Evolutionary conservation across 2,329 filamentous ascomycete species (phyloP).

Genomic region (Biscogniauxia sp.): DNA sequence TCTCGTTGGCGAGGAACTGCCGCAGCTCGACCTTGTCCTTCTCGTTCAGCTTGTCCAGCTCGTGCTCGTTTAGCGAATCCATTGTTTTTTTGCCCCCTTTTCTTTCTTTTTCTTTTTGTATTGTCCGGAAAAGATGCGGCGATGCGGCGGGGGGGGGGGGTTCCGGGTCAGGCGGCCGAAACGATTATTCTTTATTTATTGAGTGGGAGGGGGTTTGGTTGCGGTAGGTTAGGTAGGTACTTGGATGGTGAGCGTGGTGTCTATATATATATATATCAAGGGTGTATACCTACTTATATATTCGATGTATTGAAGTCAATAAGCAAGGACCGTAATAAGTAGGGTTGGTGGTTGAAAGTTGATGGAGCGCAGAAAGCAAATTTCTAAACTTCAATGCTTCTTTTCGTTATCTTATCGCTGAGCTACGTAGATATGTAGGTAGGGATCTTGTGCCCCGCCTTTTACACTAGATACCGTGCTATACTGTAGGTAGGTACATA

Average conservation of each 20-base stretch:
- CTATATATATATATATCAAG: too few species aligned
- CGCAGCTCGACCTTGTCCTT: constrained; percentile 85
- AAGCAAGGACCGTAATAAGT: too few species aligned
- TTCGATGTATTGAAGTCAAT: too few species aligned
- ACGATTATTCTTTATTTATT: too few species aligned
- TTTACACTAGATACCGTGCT: background rate
- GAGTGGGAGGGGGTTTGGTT: too few species aligned
- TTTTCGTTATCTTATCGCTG: constrained; percentile 21
- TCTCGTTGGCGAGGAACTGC: constrained; percentile 80
- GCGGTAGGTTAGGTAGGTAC: background rate
- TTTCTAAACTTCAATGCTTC: constrained; percentile 7
- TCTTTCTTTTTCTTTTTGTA: background rate
- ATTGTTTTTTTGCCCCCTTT: constrained; percentile 21
- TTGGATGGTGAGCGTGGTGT: too few species aligned
- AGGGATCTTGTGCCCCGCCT: background rate
- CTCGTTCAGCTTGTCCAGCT: constrained; percentile 73
- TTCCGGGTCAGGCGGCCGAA: too few species aligned
- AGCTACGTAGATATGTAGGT: background rate
- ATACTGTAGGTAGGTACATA: background rate
- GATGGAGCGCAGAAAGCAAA: constrained; percentile 4
- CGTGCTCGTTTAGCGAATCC: constrained; percentile 49
- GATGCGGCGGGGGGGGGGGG: background rate
- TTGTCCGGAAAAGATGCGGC: background rate
- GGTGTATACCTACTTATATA: too few species aligned
- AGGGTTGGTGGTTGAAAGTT: too few species aligned